These are phyloP conservation scores for Fusarium subtropicale DNA, from an alignment of 2,329 filamentous ascomycete species.

Conservation along the genomic window DNA sequence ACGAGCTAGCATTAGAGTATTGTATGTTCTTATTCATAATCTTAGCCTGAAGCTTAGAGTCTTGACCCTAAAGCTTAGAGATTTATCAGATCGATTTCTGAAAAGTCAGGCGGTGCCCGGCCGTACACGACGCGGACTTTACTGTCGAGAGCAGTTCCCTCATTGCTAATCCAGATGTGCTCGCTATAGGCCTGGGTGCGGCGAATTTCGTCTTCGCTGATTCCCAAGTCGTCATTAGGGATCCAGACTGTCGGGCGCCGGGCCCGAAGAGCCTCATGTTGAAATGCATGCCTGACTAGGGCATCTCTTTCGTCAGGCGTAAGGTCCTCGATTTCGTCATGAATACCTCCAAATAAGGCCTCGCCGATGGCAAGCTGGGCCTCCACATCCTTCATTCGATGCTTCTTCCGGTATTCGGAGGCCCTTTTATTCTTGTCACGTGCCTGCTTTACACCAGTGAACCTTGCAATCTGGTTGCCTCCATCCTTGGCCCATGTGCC, in stretches of 20 bases:
- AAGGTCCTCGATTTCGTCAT: slow-evolving; percentile 94
- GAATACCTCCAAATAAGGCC: slow-evolving; percentile 85
- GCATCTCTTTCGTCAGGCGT: slow-evolving; percentile 89
- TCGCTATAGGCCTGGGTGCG: slow-evolving; percentile 81
- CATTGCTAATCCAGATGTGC: slow-evolving; percentile 92
- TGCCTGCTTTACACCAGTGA: slow-evolving; percentile 46
- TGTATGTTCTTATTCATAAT: too few relatives aligned
- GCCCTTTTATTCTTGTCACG: slow-evolving; percentile 52
- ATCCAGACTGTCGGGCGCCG: slow-evolving; percentile 93
- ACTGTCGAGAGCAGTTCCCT: slow-evolving; percentile 87
- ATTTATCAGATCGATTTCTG: slow-evolving; percentile 86
- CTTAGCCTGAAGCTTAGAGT: too few relatives aligned
- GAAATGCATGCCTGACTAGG: slow-evolving; percentile 87
- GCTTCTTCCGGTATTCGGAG: slow-evolving; percentile 60
- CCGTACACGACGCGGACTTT: slow-evolving; percentile 87
- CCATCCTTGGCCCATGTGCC: slow-evolving; percentile 56
- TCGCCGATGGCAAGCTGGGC: slow-evolving; percentile 79
- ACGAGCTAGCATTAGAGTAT: too few relatives aligned
- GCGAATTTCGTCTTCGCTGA: slow-evolving; percentile 90
- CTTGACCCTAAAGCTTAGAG: slow-evolving; percentile 58
- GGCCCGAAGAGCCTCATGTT: slow-evolving; percentile 87
- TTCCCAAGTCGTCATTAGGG: slow-evolving; percentile 86
- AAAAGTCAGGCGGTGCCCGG: slow-evolving; percentile 88
- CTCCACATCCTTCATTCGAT: slow-evolving; percentile 73
- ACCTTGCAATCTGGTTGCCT: slow-evolving; percentile 62